Conservation (phyloP, 805 yeast species). For the Wickerhamiella qilinensis region DNA sequence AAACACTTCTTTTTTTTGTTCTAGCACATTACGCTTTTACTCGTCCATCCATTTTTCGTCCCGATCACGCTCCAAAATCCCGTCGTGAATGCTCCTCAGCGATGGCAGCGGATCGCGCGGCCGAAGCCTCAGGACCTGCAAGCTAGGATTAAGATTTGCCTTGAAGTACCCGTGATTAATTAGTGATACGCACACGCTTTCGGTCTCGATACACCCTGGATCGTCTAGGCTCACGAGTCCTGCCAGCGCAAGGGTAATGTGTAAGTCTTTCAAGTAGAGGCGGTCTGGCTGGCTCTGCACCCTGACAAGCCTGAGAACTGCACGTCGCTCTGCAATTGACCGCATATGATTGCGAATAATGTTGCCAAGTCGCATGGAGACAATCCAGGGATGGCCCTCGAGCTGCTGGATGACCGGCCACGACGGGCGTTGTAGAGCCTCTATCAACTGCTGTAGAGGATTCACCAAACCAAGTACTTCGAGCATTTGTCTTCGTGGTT, state of each 20-base stretch:
- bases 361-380: slow-evolving; percentile 14
- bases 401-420: slow-evolving; percentile 22
- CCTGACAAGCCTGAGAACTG: slow-evolving; percentile 11
- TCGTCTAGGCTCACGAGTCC: slow-evolving; percentile 6
- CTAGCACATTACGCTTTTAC: no score
- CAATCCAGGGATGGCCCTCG: slow-evolving; percentile 17
- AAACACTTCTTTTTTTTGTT: no score
- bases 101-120: slow-evolving; percentile 14
- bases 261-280: slow-evolving; percentile 7
- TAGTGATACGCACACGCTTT: slow-evolving; percentile 20
- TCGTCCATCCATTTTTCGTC: background rate
- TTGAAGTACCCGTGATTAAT: slow-evolving; percentile 22
- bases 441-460: slow-evolving; percentile 26
- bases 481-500: slow-evolving; percentile 26
- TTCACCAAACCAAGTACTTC: slow-evolving; percentile 17
- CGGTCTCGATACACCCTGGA: slow-evolving; percentile 16
- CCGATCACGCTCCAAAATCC: background rate
- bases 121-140: slow-evolving; percentile 11
- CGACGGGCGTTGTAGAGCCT: slow-evolving; percentile 30
- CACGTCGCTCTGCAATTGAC: slow-evolving; percentile 19
- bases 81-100: slow-evolving; percentile 1
- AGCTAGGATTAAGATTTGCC: slow-evolving; percentile 20
- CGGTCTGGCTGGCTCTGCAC: slow-evolving; percentile 3
- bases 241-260: slow-evolving; percentile 4
- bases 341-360: slow-evolving; percentile 17